Conservation (phyloP, 176 grass and related monocot species). For the Raddia distichophylla region DNA sequence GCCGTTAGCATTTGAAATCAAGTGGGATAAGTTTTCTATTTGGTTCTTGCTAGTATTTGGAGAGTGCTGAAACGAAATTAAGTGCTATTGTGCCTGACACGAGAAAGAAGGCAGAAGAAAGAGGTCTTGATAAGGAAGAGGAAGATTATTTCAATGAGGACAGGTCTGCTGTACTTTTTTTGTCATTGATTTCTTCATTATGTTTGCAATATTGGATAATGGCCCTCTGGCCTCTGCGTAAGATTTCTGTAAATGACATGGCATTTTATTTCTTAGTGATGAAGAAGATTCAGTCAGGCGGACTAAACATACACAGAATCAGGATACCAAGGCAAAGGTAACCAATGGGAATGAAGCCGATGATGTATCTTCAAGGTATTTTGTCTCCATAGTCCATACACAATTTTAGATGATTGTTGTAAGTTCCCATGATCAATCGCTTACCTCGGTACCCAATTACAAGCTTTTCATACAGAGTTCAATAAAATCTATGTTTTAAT, state of each 20-base stretch:
- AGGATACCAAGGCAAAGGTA: constrained; percentile 48
- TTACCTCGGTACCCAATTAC: not conserved
- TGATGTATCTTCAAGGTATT: constrained; percentile 67
- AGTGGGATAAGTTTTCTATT: constrained; percentile 32
- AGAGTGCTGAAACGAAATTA: constrained; percentile 65
- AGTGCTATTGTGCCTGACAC: constrained; percentile 54
- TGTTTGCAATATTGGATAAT: constrained; percentile 29
- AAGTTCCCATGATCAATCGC: constrained; percentile 7
- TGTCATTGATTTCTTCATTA: constrained; percentile 34
- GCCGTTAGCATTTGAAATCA: constrained; percentile 20
- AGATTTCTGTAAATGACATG: constrained; percentile 15
- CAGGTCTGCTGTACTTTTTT: constrained; percentile 54
- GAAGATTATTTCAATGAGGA: constrained; percentile 98
- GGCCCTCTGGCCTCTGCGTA: not conserved
- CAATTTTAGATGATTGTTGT: constrained; percentile 15
- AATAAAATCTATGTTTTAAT: constrained; percentile 5
- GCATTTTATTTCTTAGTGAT: constrained; percentile 64
- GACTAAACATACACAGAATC: constrained; percentile 49
- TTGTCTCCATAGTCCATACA: constrained; percentile 19
- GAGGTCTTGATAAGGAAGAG: constrained; percentile 99
- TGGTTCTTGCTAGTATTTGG: constrained; percentile 65
- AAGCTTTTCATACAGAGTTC: constrained; percentile 8
- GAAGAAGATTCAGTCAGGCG: constrained; percentile 83
- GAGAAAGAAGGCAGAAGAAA: constrained; percentile 76
- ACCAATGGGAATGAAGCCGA: constrained; percentile 74